Percentiles rank a stretch among this genome's conserved stretches.
Conservation (phyloP, 768 basidiomycete genomes). For the Pisolithus microcarpus region DNA sequence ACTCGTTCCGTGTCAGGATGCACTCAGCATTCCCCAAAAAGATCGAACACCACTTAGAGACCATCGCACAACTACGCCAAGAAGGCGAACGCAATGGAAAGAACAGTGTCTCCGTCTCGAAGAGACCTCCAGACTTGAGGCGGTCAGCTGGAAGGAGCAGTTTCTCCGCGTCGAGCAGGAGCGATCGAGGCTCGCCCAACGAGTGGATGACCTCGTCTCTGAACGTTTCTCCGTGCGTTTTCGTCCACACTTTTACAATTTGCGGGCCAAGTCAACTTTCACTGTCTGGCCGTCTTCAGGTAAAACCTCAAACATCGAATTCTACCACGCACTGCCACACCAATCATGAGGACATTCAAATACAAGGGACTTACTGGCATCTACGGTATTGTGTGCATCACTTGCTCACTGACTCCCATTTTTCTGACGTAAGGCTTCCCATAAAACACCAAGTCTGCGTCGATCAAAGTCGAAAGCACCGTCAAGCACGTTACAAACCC, state of each 20-base stretch:
- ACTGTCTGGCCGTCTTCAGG: slow-evolving; percentile 1
- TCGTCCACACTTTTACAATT: not conserved
- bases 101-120: slow-evolving; percentile 49
- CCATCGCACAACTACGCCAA: slow-evolving; percentile 53
- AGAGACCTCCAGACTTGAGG: slow-evolving; percentile 40
- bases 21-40: slow-evolving; percentile 16
- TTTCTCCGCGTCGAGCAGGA: slow-evolving; percentile 70
- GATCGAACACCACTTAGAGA: slow-evolving; percentile 55
- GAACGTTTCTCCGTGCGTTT: slow-evolving; percentile 41
- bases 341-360: slow-evolving; percentile 23
- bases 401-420: slow-evolving; percentile 14
- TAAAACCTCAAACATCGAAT: slow-evolving; percentile 8
- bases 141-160: slow-evolving; percentile 74
- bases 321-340: slow-evolving; percentile 27
- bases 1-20: not conserved
- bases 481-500: slow-evolving; percentile 6
- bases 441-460: slow-evolving; percentile 25
- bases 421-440: slow-evolving; percentile 25
- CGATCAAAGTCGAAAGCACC: slow-evolving; percentile 21
- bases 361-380: slow-evolving; percentile 22
- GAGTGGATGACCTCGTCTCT: slow-evolving; percentile 52
- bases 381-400: slow-evolving; percentile 14
- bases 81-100: slow-evolving; percentile 69
- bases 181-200: slow-evolving; percentile 47
- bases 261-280: not conserved